Conservation (phyloP, 345 rosid genomes). For the Mercurialis annua region DNA sequence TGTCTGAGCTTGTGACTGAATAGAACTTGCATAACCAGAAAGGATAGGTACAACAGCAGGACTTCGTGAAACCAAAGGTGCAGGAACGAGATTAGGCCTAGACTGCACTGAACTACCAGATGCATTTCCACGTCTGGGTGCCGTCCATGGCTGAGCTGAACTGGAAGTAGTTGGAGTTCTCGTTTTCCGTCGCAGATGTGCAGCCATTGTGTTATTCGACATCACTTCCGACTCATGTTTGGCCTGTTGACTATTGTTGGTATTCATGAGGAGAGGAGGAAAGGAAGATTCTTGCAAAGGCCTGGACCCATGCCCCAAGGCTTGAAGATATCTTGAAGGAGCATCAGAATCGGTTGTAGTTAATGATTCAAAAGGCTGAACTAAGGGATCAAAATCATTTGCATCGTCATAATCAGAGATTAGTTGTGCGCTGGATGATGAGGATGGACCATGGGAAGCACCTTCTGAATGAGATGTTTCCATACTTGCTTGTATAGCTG, state of each 20-base stretch:
- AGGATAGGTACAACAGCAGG: slow-evolving; percentile 27
- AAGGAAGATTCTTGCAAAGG: slow-evolving; percentile 73
- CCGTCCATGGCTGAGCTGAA: slow-evolving; percentile 63
- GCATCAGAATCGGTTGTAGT: slow-evolving; percentile 45
- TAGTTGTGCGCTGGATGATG: slow-evolving; percentile 41
- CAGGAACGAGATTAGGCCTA: slow-evolving; percentile 23
- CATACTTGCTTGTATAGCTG: slow-evolving; percentile 59
- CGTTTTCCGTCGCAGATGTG: slow-evolving; percentile 50
- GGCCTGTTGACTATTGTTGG: slow-evolving; percentile 46
- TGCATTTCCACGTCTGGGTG: slow-evolving; percentile 34
- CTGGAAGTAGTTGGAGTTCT: slow-evolving; percentile 28
- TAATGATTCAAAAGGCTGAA: slow-evolving; percentile 59
- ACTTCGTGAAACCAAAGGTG: slow-evolving; percentile 22
- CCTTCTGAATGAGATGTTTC: slow-evolving; percentile 36
- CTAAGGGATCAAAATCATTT: slow-evolving; percentile 48
- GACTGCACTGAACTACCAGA: slow-evolving; percentile 32
- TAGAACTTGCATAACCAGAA: slow-evolving; percentile 41
- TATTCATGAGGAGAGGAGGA: slow-evolving; percentile 66
- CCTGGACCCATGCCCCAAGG: slow-evolving; percentile 60
- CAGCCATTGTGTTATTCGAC: slow-evolving; percentile 62
- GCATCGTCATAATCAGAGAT: slow-evolving; percentile 39
- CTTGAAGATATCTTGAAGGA: slow-evolving; percentile 76
- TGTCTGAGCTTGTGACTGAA: slow-evolving; percentile 34
- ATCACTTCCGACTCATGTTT: slow-evolving; percentile 44
- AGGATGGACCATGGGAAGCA: slow-evolving; percentile 34